These are phyloP conservation scores for Cytospora paraplurivora DNA, from an alignment of 2,329 filamentous ascomycete genomes.

Conservation along the genomic window DNA sequence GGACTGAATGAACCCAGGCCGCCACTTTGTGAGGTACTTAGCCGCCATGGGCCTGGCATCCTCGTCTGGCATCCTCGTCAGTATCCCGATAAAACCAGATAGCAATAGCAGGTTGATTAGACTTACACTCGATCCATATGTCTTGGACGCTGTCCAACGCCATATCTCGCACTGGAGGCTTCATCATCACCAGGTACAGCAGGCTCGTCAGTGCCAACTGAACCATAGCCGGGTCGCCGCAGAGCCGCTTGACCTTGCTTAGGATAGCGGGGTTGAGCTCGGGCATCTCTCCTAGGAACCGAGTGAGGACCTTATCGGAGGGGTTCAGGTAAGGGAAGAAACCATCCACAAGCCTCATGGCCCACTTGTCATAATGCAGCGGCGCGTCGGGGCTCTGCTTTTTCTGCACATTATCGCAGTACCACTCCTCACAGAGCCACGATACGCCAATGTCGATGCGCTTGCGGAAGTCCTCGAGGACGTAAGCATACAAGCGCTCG, in stretches of 20 bases:
- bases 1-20: conserved; percentile 54
- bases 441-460: conserved; percentile 88
- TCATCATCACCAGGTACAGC: conserved; percentile 68
- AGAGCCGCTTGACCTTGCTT: conserved; percentile 68
- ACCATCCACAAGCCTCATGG: conserved; percentile 79
- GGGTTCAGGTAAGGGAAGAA: conserved; percentile 90
- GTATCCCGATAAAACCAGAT: background rate
- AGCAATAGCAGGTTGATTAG: background rate
- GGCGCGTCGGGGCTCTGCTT: conserved; percentile 51
- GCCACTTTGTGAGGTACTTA: conserved; percentile 64
- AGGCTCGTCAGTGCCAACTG: conserved; percentile 65
- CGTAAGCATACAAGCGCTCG: conserved; percentile 78
- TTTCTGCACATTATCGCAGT: conserved; percentile 69
- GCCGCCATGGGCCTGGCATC: conserved; percentile 63
- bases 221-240: conserved; percentile 66
- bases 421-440: conserved; percentile 98
- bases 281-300: conserved; percentile 90
- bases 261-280: conserved; percentile 74
- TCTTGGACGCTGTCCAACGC: conserved; percentile 67
- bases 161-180: conserved; percentile 63
- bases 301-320: conserved; percentile 85
- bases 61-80: conserved; percentile 48
- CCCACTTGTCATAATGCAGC: conserved; percentile 77
- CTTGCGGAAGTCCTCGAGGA: conserved; percentile 88
- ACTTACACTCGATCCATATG: conserved; percentile 68